Percentiles rank a stretch among this genome's conserved stretches.
Conservation (phyloP, 768 basidiomycete species). For the Mycena olivaceomarginata region DNA sequence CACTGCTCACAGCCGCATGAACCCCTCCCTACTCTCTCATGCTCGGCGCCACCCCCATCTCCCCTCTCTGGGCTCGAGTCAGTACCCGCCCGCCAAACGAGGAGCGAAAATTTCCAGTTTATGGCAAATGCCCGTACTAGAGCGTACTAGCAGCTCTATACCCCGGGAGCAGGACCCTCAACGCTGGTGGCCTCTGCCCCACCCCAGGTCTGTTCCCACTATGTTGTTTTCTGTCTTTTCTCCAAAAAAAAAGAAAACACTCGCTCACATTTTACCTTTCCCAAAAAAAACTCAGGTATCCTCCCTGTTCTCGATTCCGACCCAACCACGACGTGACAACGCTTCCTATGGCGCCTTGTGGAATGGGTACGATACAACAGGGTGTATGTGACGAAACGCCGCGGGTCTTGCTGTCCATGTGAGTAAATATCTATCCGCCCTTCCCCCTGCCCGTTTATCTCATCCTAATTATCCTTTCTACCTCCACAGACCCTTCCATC, state of each 20-base stretch:
- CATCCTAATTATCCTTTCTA: slow-evolving; percentile 21
- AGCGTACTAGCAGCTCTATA: too few relatives aligned
- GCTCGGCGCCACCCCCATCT: too few relatives aligned
- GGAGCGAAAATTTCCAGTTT: too few relatives aligned
- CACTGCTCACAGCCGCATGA: too few relatives aligned
- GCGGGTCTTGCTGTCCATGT: slow-evolving; percentile 11
- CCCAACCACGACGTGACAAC: slow-evolving; percentile 6
- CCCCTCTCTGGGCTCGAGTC: too few relatives aligned
- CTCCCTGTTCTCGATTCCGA: too few relatives aligned
- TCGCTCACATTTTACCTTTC: background rate
- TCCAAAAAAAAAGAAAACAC: background rate
- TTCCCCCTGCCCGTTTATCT: slow-evolving; percentile 2
- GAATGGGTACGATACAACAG: slow-evolving; percentile 1
- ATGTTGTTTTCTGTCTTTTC: background rate
- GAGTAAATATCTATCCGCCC: slow-evolving; percentile 1
- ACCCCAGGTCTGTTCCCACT: background rate
- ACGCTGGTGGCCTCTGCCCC: too few relatives aligned
- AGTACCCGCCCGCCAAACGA: too few relatives aligned
- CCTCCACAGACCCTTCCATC: slow-evolving; percentile 11
- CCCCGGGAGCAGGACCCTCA: too few relatives aligned
- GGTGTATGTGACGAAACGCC: background rate
- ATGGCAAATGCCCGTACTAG: too few relatives aligned
- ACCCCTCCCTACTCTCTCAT: background rate
- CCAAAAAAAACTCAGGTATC: background rate
- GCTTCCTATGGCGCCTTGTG: slow-evolving; percentile 8